Percentiles rank a stretch among this genome's conserved stretches.
These are phyloP conservation scores for Picea glauca DNA, from an alignment of 75 land plant species.

Conservation along the genomic window DNA sequence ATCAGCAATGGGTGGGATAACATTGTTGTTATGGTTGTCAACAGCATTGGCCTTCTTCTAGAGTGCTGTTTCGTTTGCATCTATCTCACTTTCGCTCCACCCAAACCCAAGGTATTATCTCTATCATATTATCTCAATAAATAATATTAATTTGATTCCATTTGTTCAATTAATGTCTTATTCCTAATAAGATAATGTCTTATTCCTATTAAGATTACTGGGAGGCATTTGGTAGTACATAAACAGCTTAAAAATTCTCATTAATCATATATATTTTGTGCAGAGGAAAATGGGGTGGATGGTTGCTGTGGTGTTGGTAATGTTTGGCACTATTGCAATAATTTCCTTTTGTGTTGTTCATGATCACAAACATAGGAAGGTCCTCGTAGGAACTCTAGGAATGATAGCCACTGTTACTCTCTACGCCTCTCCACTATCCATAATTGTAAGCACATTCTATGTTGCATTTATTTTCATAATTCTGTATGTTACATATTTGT, in stretches of 20 bases:
- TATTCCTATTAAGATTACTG: no score
- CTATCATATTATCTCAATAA: not conserved
- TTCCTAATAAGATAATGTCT: no score
- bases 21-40: not conserved
- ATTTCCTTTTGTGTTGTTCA: not conserved
- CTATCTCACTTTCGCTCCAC: not conserved
- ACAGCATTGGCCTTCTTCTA: not conserved
- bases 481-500: not conserved
- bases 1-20: slow-evolving; percentile 2
- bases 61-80: not conserved
- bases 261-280: not conserved
- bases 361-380: not conserved
- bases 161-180: no score
- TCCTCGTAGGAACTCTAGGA: not conserved
- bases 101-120: not conserved
- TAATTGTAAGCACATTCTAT: not conserved
- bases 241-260: no score
- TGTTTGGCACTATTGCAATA: not conserved
- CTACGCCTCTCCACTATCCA: not conserved
- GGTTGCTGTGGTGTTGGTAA: not conserved
- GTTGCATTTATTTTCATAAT: not conserved
- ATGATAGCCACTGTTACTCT: not conserved
- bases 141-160: no score
- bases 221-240: no score
- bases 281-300: not conserved